These are phyloP conservation scores for Colletotrichum sp. DNA, from an alignment of 2,329 filamentous ascomycete species.

Conservation along the genomic window DNA sequence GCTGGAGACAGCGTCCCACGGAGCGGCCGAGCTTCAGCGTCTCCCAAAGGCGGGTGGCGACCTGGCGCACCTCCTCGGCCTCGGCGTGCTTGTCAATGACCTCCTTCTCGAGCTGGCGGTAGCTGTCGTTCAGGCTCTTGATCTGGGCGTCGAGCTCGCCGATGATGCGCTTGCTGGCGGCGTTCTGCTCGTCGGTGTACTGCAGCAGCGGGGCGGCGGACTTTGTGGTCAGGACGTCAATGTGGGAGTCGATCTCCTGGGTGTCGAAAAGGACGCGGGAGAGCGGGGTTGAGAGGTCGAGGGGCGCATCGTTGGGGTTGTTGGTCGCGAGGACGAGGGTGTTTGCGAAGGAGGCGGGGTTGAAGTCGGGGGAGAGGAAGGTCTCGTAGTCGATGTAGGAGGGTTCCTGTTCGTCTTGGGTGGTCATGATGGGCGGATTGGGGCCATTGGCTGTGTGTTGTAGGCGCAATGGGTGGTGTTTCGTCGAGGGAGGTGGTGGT, in stretches of 20 bases:
- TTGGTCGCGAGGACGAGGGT: constrained; percentile 88
- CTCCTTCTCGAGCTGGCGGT: constrained; percentile 84
- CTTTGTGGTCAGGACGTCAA: constrained; percentile 86
- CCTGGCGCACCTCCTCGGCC: constrained; percentile 73
- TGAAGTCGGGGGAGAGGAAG: constrained; percentile 85
- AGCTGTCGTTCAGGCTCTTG: constrained; percentile 80
- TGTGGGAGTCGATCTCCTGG: constrained; percentile 95
- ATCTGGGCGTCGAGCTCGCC: constrained; percentile 82
- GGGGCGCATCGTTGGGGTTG: constrained; percentile 85
- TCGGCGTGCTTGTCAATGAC: constrained; percentile 85
- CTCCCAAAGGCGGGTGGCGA: constrained; percentile 80
- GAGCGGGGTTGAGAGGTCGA: constrained; percentile 93
- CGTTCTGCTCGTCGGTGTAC: constrained; percentile 77
- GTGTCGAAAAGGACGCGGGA: constrained; percentile 95
- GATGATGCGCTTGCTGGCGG: constrained; percentile 75
- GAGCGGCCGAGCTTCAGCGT: constrained; percentile 79
- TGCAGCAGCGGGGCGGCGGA: constrained; percentile 81
- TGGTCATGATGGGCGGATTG: constrained; percentile 29
- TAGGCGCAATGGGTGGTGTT: background rate
- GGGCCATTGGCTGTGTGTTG: background rate
- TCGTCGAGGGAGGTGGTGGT: background rate
- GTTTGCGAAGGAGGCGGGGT: constrained; percentile 83
- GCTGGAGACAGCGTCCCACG: constrained; percentile 78
- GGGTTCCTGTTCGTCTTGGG: constrained; percentile 58
- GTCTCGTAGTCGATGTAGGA: constrained; percentile 97